A percentile compares a stretch with the other conserved stretches of the same genome.
phyloP scores from a whole-genome alignment of 2,329 filamentous ascomycete genomes.

The Xylariales sp. region DNA sequence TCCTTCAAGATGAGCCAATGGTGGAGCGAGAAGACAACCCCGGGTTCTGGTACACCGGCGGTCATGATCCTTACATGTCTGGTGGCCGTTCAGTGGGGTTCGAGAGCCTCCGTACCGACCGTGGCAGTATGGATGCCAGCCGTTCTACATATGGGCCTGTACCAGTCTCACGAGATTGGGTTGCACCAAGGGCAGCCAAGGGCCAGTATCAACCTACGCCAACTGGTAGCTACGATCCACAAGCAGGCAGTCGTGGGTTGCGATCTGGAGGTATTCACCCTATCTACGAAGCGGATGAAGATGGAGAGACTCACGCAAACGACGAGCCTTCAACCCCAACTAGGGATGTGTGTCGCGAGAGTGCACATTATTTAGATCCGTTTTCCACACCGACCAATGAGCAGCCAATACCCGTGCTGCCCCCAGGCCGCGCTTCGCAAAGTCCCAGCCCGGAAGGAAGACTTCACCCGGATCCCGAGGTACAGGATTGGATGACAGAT shows the following conservation, averaged over 20 bases:
- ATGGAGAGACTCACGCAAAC: constrained; percentile 28
- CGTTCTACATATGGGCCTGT: constrained; percentile 21
- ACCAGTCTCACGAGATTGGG: constrained; percentile 23
- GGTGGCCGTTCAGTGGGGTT: constrained; percentile 42
- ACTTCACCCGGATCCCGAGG: constrained; percentile 41
- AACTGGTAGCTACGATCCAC: constrained; percentile 21
- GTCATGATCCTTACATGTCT: constrained; percentile 36
- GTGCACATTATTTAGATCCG: constrained; percentile 37
- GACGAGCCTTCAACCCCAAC: constrained; percentile 22
- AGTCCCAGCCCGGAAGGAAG: constrained; percentile 38
- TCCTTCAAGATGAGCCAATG: constrained; percentile 44
- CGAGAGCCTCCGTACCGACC: constrained; percentile 40
- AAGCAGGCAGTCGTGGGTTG: constrained; percentile 16
- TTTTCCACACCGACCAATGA: constrained; percentile 42
- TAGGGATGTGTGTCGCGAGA: constrained; percentile 16
- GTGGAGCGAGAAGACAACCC: constrained; percentile 32
- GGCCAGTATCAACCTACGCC: constrained; percentile 33
- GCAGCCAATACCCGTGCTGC: constrained; percentile 20
- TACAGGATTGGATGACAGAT: constrained; percentile 54
- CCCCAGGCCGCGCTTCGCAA: constrained; percentile 28
- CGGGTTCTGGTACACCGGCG: constrained; percentile 41
- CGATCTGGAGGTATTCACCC: constrained; percentile 46
- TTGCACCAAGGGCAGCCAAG: constrained; percentile 24
- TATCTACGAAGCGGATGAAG: constrained; percentile 56
- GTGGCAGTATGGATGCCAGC: constrained; percentile 19